These are phyloP conservation scores for Pichia paraexigua DNA, from an alignment of 805 yeast genomes.

Conservation along the genomic window DNA sequence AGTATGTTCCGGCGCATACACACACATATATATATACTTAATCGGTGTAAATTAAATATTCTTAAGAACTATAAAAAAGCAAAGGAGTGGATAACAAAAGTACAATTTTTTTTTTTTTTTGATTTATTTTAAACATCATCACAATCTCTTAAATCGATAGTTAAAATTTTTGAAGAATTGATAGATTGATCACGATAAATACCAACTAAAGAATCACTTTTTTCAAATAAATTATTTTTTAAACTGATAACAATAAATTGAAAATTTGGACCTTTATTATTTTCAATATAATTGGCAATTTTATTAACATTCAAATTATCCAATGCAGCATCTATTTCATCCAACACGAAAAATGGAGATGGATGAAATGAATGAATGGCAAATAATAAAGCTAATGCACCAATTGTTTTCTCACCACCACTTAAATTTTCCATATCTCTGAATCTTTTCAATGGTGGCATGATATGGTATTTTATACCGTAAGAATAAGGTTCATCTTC, in stretches of 20 bases:
- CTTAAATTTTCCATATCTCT: slow-evolving; percentile 87
- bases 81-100: too few relatives aligned
- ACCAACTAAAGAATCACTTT: slow-evolving; percentile 87
- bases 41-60: too few relatives aligned
- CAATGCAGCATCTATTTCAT: slow-evolving; percentile 97
- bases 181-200: slow-evolving; percentile 75
- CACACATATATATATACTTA: too few relatives aligned
- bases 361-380: slow-evolving; percentile 88
- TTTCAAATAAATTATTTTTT: slow-evolving; percentile 79
- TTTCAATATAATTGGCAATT: slow-evolving; percentile 78
- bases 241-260: slow-evolving; percentile 92
- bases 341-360: slow-evolving; percentile 91
- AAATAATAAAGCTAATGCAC: slow-evolving; percentile 87
- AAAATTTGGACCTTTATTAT: slow-evolving; percentile 65
- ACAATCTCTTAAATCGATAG: slow-evolving; percentile 62
- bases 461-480: slow-evolving; percentile 86
- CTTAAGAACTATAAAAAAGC: not conserved
- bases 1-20: too few relatives aligned
- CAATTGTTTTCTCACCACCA: slow-evolving; percentile 96
- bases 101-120: too few relatives aligned
- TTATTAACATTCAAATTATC: slow-evolving; percentile 82
- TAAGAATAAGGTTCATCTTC: slow-evolving; percentile 81
- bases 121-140: slow-evolving; percentile 22
- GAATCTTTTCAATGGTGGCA: slow-evolving; percentile 93
- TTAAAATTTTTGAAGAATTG: slow-evolving; percentile 65